Evolutionary conservation across 345 rosid genomes (phyloP), one percentile per base, ranked within the genome.

Genomic region (Passiflora organensis): DNA sequence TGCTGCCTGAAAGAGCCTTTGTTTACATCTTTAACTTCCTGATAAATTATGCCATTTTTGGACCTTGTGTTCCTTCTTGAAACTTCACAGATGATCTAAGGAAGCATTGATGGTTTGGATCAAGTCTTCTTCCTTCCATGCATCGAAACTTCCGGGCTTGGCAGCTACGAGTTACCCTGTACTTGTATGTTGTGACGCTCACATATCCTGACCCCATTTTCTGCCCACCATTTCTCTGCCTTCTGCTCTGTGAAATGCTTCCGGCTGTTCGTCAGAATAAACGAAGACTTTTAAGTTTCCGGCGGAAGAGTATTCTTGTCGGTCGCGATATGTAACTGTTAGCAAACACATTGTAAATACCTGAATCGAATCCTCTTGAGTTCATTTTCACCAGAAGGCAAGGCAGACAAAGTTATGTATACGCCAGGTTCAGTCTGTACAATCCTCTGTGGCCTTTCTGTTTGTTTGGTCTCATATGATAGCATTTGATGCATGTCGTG

Each of bases 171-270:
- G 19, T 36, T 62, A 62, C 20, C 39, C 63, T 54, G 55, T 16
- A 63, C 28, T 14, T 12, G 42, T 67, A 78, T 73, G 55, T 75
- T 75, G 62, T 84, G 82, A 53, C 83, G 78, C 67, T 87, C 83
- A 1, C 81, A 82, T 32, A 84, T 73, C 65, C 62, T 69, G 67
- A 68, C 45, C 36, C 80, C 96, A 63, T 91, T 78, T 58, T 83
- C 89, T 51, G 79, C 72, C 98, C 96, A 91, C 98, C 96, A 85
- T 32, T 77, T 88, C 82, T 87, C 89, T 8, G 96, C 97, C 76
- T 76, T 72, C 54, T 80, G 80, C 75, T 91, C 89, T 0, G 76
- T 82, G 63, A 85, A 88, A 37, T 76, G 79, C 76, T 78, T 80
- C 53, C 86, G 85, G 67, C 98, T 87, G 82, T n/a, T n/a, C n/a